phyloP scores from a whole-genome alignment of 177 flowering plant species.

The Tripterygium wilfordii region DNA sequence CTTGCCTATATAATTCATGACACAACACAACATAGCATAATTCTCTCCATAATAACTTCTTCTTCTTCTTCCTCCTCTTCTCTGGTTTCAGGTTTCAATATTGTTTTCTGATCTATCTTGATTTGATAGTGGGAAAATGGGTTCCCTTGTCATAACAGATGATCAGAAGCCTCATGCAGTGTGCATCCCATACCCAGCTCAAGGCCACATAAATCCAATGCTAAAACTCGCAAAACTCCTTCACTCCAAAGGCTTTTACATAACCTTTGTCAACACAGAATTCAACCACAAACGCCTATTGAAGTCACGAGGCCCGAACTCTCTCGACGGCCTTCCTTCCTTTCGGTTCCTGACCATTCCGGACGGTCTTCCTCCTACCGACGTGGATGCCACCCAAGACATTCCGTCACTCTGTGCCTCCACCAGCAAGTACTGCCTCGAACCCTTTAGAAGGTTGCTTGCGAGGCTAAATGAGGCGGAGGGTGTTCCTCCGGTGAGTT shows the following conservation, averaged over 20 bases:
- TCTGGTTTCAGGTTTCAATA: too few relatives aligned
- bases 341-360: slow-evolving; percentile 46
- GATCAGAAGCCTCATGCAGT: slow-evolving; percentile 46
- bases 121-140: too few relatives aligned
- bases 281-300: slow-evolving; percentile 45
- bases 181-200: slow-evolving; percentile 52
- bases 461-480: slow-evolving; percentile 16
- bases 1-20: too few relatives aligned
- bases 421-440: slow-evolving; percentile 18
- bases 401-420: slow-evolving; percentile 30
- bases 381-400: slow-evolving; percentile 39
- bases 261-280: slow-evolving; percentile 51
- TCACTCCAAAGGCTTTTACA: slow-evolving; percentile 41
- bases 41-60: too few relatives aligned
- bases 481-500: slow-evolving; percentile 35
- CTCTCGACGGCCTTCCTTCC: slow-evolving; percentile 27
- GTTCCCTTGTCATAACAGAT: slow-evolving; percentile 10
- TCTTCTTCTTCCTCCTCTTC: too few relatives aligned
- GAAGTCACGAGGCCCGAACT: slow-evolving; percentile 35
- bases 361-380: slow-evolving; percentile 45
- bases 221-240: slow-evolving; percentile 47
- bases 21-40: too few relatives aligned
- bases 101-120: too few relatives aligned
- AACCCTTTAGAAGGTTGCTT: slow-evolving; percentile 28
- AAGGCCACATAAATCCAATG: slow-evolving; percentile 64